Evolutionary conservation across 176 grass and related monocot species (phyloP).

Genomic region (Oryza rufipogon): DNA sequence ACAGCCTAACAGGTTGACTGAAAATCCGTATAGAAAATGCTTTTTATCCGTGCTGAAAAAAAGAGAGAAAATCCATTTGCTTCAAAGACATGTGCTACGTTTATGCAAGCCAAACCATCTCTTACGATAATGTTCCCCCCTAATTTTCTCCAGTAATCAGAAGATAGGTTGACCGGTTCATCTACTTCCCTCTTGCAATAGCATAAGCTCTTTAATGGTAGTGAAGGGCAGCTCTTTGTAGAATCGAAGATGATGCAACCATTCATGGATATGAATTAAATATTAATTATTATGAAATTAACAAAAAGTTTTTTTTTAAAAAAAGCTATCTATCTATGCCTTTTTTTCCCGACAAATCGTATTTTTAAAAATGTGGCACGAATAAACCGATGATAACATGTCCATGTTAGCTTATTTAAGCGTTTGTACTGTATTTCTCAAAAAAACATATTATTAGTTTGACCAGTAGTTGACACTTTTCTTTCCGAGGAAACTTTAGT

Average conservation of each 20-base stretch:
- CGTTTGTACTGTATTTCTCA: too few relatives aligned
- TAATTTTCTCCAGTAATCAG: background rate
- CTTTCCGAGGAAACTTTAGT: background rate
- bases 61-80: background rate
- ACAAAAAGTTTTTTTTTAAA: too few relatives aligned
- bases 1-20: background rate
- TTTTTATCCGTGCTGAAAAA: background rate
- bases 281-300: too few relatives aligned
- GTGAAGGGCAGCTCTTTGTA: too few relatives aligned
- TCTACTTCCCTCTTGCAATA: background rate
- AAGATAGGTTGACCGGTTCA: background rate
- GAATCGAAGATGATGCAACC: too few relatives aligned
- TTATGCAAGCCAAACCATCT: conserved; percentile 1
- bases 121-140: background rate
- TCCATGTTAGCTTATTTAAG: too few relatives aligned
- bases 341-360: too few relatives aligned
- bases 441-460: too few relatives aligned
- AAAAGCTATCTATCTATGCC: too few relatives aligned
- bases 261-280: too few relatives aligned
- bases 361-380: too few relatives aligned
- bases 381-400: too few relatives aligned
- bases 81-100: background rate
- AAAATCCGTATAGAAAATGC: background rate
- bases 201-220: background rate
- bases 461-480: conserved; percentile 17